Evolutionary conservation across 768 basidiomycete genomes (phyloP), one percentile per base, ranked within the genome.

Genomic region (Calocybe indica): DNA sequence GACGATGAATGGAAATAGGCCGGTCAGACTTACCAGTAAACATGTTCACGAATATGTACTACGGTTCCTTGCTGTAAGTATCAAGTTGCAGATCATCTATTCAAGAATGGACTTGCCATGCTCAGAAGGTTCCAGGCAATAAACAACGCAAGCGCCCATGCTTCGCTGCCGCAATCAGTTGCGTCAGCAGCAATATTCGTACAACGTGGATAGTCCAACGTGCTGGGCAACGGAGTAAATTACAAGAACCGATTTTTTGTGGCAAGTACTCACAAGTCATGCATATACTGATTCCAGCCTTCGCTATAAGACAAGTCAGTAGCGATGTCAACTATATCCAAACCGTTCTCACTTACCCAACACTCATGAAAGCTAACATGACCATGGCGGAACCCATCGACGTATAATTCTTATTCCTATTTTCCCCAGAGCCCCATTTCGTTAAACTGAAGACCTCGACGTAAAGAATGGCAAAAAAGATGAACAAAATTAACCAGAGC

Each of bases 251-350:
- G 42, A 31, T 5, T 31, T 12, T 33, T 22, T 13, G 10, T 31
- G 4, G 30, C 28, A 7, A 15, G 15, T 5, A 67, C 85, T 59
- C 62, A 93, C 90, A 82, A 95, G 66, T 97, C 90, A 61, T 97
- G 94, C 95, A 97, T 97, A 62, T 85, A 96, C 56, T 85, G 82
- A 61, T 97, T 97, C 95, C 95, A 98, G 0, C 84, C 91, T 63
- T 97, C 94, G 7, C 93, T 93, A 53, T 6, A 53, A 45, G 12
- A 12, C 29, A 46, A 40, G 11, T 37, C 14, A 37, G 40, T 43
- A 55, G 30, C 54, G 48, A 45, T 5, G 37, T 55, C 34, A 60
- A 40, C 44, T 44, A 22, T 22, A 22, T 22, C 22, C 22, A 22
- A 22, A 36, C 38, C 29, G 32, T 31, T 51, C 54, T 12, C 11